Evolutionary conservation across 768 basidiomycete species (phyloP).

Genomic region (Lactifluus volemus): DNA sequence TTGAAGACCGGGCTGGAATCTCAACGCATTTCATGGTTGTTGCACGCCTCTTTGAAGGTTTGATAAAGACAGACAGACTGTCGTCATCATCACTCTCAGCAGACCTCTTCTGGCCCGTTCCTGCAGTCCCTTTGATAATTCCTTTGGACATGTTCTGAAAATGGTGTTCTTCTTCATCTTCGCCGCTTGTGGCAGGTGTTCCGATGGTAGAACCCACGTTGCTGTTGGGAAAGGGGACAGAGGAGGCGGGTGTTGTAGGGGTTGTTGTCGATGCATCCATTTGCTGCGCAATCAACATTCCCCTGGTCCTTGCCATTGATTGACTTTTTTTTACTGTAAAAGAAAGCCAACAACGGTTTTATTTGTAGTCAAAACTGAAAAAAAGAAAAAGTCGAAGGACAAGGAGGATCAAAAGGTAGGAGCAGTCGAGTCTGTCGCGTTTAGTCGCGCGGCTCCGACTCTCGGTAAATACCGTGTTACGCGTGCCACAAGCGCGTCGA

Average conservation of each 20-base stretch:
- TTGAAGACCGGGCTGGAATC: constrained; percentile 10
- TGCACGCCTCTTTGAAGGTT: constrained; percentile 21
- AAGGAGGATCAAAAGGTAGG: neutral
- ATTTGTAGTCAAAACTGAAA: neutral
- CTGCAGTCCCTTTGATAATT: constrained; percentile 9
- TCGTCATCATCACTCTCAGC: constrained; percentile 29
- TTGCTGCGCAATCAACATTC: neutral
- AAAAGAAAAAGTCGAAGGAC: neutral
- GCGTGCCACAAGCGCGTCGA: constrained; percentile 13
- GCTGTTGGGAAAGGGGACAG: constrained; percentile 15
- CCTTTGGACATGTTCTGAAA: constrained; percentile 23
- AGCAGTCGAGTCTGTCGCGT: neutral
- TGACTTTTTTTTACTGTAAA: neutral
- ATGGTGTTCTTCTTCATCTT: constrained; percentile 17
- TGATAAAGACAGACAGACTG: constrained; percentile 26
- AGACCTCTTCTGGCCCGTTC: constrained; percentile 16
- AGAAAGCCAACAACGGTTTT: constrained; percentile 1
- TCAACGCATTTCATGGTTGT: constrained; percentile 20
- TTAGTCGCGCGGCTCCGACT: neutral
- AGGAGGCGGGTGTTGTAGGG: constrained; percentile 8
- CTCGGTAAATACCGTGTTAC: constrained; percentile 2
- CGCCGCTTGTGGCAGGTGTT: constrained; percentile 14
- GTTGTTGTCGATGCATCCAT: constrained; percentile 7
- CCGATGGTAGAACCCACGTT: constrained; percentile 3
- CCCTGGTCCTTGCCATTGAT: constrained; percentile 1